Evolutionary conservation across 2,329 filamentous ascomycete species (phyloP).

Genomic region (Aspergillus carbonarius): DNA sequence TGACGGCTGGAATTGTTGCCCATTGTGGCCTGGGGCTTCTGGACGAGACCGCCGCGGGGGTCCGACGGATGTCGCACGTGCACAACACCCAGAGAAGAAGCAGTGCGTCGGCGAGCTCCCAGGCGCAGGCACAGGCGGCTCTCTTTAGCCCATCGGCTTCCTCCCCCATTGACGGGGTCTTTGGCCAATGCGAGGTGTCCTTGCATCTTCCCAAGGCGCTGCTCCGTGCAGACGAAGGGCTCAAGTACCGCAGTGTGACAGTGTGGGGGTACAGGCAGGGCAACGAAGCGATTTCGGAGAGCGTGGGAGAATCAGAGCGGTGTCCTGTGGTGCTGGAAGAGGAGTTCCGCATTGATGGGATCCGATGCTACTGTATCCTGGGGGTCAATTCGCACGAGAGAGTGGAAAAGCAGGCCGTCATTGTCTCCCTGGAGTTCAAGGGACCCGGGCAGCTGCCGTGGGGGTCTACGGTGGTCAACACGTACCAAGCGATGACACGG

Average conservation of each 20-base stretch:
- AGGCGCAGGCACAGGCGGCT: constrained; percentile 9
- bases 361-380: constrained; percentile 49
- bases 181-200: constrained; percentile 39
- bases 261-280: constrained; percentile 34
- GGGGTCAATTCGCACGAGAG: constrained; percentile 55
- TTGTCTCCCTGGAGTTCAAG: constrained; percentile 41
- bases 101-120: constrained; percentile 19
- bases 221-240: constrained; percentile 44
- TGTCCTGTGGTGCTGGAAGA: constrained; percentile 34
- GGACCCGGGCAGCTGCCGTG: constrained; percentile 34
- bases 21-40: constrained; percentile 35
- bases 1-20: constrained; percentile 37
- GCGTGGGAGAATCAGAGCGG: constrained; percentile 26
- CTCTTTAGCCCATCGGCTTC: constrained; percentile 12
- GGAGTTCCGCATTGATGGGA: constrained; percentile 43
- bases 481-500: constrained; percentile 42
- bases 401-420: constrained; percentile 51
- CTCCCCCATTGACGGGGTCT: constrained; percentile 29
- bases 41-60: constrained; percentile 38
- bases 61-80: constrained; percentile 35
- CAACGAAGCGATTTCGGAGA: constrained; percentile 17
- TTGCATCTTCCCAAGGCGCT: constrained; percentile 47
- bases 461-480: constrained; percentile 34
- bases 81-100: constrained; percentile 28
- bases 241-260: constrained; percentile 39